Base-by-base conservation (phyloP, 331 rosid genomes). In the Spiraea crenata region DNA sequence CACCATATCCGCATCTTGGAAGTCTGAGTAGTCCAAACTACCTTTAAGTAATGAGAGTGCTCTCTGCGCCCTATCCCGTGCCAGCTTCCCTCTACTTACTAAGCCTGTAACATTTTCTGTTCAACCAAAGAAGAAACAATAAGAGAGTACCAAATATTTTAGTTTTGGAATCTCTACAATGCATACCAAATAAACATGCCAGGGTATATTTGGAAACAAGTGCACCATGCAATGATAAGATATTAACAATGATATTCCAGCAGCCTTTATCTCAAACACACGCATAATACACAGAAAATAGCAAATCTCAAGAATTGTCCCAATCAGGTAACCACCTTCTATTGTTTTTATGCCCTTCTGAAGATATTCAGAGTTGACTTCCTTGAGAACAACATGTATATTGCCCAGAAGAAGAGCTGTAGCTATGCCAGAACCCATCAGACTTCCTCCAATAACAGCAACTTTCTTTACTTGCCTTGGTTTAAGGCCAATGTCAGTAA, bases 391-490 rank as follows among this genome's bases (percentile, higher is more conserved):
- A 76, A 95, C 98, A 63, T n/a, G 79, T 73, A 88, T 80, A 74
- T 87, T 95, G 85, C 95, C 71, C 45, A 95, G 54, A 72, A 91
- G 39, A 73, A 91, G 92, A 66, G 96, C 89, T 12, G 99, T 91
- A 65, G 96, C 96, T 73, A 91, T 91, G 82, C 99, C 99, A 71
- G 99, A 91, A 79, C 99, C 99, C 99, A 95, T 95, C 70, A 95
- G 77, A 86, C 99, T 98, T 83, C 99, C 99, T 45, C 99, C 99
- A 63, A 91, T 82, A 75, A 95, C 82, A 68, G 98, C 99, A 73
- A 83, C 92, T 76, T 95, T 91, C 89, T 83, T 88, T 75, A 95
- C 77, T 68, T 75, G 84, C 82, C 98, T 89, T 60, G 99, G 98
- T 85, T 85, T 87, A 52, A 91, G 96, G 67, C 99, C 99, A 79